These are phyloP conservation scores for Paracamarosporium sp. DNA, from an alignment of 2,329 filamentous ascomycete species.

Conservation along the genomic window DNA sequence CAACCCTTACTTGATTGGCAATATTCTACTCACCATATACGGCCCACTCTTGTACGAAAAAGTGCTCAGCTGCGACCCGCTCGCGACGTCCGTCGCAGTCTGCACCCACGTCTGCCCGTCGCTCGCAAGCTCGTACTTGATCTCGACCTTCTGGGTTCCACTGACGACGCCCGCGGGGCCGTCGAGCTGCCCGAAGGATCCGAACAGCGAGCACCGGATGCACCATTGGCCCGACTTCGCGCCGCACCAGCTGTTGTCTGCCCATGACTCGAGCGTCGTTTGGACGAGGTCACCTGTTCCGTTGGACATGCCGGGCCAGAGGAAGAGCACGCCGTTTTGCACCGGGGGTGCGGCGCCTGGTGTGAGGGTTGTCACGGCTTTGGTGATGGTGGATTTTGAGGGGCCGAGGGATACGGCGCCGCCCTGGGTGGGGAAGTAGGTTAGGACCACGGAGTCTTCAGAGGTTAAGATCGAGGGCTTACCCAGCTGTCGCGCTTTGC, in stretches of 20 bases:
- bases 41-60: conserved; percentile 33
- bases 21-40: background rate
- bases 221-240: conserved; percentile 50
- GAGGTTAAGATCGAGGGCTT: no score
- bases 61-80: conserved; percentile 41
- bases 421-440: conserved; percentile 40
- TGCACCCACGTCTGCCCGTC: conserved; percentile 40
- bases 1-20: no score
- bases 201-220: conserved; percentile 51
- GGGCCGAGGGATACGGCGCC: conserved; percentile 48
- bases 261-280: conserved; percentile 52
- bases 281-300: conserved; percentile 54
- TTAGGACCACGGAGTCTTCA: no score
- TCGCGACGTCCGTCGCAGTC: conserved; percentile 47
- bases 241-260: conserved; percentile 51
- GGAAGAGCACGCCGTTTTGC: conserved; percentile 49
- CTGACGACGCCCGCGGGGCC: conserved; percentile 24
- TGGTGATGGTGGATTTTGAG: conserved; percentile 47
- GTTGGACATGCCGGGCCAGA: conserved; percentile 56
- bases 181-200: conserved; percentile 51
- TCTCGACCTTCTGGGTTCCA: conserved; percentile 41
- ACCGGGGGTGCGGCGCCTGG: conserved; percentile 47
- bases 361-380: conserved; percentile 50
- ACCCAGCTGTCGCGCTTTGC: no score
- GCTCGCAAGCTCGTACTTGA: conserved; percentile 32